Evolutionary conservation across 306 rosid species (phyloP).

Genomic region (Senna siamea): DNA sequence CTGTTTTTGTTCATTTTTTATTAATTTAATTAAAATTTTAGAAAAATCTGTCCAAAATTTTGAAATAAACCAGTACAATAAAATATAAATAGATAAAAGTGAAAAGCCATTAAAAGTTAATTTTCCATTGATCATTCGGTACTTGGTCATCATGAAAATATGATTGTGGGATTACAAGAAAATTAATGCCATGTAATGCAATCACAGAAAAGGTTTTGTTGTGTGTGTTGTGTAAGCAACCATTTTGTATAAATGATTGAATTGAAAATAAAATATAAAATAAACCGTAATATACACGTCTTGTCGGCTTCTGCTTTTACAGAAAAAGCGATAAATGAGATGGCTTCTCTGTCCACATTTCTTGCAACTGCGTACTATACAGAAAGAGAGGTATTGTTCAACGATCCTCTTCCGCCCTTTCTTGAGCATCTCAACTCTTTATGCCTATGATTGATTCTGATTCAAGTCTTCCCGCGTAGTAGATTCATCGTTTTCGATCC

Average conservation of each 20-base stretch:
- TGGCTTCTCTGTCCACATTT: conserved; percentile 51
- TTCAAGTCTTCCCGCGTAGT: background rate
- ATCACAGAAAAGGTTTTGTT: background rate
- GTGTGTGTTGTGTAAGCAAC: background rate
- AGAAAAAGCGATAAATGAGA: conserved; percentile 33
- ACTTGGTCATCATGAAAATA: background rate
- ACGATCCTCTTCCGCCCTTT: conserved; percentile 24
- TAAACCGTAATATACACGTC: conserved; percentile 43
- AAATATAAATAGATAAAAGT: background rate
- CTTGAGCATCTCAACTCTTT: background rate
- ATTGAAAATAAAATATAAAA: background rate
- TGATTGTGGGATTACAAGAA: background rate
- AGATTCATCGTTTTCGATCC: conserved; percentile 26
- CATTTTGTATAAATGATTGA: background rate
- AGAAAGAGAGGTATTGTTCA: conserved; percentile 49
- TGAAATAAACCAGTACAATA: too few relatives aligned
- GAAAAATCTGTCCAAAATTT: too few relatives aligned
- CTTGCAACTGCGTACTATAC: conserved; percentile 46
- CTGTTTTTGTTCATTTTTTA: too few relatives aligned
- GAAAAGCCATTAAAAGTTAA: background rate
- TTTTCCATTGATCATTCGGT: background rate
- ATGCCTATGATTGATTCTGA: background rate
- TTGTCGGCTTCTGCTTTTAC: conserved; percentile 43
- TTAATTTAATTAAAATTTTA: too few relatives aligned
- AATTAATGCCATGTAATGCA: background rate